Evolutionary conservation across 352 stramenopile genomes (phyloP), one percentile per base, ranked within the genome.

Genomic region (Phytophthora sojae): DNA sequence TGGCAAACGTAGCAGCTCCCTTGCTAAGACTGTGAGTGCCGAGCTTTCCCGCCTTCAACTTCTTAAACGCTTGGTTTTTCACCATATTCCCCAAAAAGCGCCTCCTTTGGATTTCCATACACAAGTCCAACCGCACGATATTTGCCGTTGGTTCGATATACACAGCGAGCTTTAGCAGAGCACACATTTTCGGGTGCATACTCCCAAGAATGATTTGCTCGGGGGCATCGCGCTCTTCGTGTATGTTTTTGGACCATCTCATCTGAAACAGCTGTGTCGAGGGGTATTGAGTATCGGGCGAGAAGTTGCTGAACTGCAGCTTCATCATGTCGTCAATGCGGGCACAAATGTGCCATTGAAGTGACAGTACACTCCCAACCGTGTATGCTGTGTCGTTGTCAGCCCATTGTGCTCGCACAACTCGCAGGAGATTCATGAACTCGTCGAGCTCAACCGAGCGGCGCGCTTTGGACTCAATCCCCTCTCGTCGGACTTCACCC

Each of bases 261-360:
- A 69, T 64, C 21, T 63, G 64, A 29, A 44, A 71, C 2, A 73
- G 6, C 7, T 71, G 54, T 4, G 59, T 73, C 1, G 21, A 44
- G 30, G 44, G 44, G 52, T 75, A 52, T 39, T 71, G 57, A 12
- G 2, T 53, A n/a, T 65, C 62, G 6, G 57, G 37, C 14, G 23
- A 51, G 15, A 72, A 44, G 17, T 67, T 59, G 19, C 0, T 21
- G 19, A 63, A 60, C 30, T 72, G 50, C 5, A 72, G 21, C 30
- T 71, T 72, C 62, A 68, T 65, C 62, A 76, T 76, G 54, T 76
- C 63, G 32, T 76, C 69, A 19, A 71, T 71, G 7, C 62, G 51
- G 26, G 57, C 57, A 3, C 50, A 51, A 8, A 72, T 54, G 45
- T 76, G 52, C 62, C 69, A 76, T 25, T 76, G 61, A 14, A 76